These are phyloP conservation scores for Vaccinium macrocarpon DNA, from an alignment of 148 eudicot species.

Conservation along the genomic window DNA sequence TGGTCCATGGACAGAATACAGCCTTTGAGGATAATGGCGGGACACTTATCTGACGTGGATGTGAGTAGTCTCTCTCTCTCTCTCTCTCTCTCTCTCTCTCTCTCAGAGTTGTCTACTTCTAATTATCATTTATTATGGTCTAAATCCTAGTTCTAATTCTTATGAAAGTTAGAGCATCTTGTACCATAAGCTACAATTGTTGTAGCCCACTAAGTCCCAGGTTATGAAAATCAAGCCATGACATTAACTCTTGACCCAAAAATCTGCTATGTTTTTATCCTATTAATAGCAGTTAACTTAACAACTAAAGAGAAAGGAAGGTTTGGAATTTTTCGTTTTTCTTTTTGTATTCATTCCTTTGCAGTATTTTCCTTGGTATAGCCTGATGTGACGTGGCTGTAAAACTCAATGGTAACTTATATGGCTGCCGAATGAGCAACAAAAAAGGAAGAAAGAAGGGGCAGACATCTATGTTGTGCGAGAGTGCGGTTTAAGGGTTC, in stretches of 20 bases:
- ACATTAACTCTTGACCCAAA: background rate
- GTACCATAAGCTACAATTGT: background rate
- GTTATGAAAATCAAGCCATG: background rate
- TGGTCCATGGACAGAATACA: constrained; percentile 97
- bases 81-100: background rate
- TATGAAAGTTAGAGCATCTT: background rate
- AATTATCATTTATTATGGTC: background rate
- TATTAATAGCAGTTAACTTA: background rate
- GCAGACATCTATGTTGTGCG: background rate
- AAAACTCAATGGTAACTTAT: background rate
- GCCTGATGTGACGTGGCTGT: background rate
- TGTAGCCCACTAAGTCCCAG: background rate
- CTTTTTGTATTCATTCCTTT: background rate
- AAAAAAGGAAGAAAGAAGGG: background rate
- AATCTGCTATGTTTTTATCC: background rate
- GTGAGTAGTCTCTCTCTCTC: constrained; percentile 44
- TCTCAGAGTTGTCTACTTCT: background rate
- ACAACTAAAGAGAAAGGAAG: background rate
- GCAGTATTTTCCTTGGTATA: background rate
- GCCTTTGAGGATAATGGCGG: constrained; percentile 97
- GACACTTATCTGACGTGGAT: constrained; percentile 98
- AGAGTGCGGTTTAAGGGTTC: background rate
- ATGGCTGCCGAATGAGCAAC: background rate
- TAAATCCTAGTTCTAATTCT: background rate
- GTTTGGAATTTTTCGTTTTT: background rate